Evolutionary conservation across 805 yeast genomes (phyloP), one percentile per base, ranked within the genome.

Genomic region (Zygosaccharomyces siamensis): DNA sequence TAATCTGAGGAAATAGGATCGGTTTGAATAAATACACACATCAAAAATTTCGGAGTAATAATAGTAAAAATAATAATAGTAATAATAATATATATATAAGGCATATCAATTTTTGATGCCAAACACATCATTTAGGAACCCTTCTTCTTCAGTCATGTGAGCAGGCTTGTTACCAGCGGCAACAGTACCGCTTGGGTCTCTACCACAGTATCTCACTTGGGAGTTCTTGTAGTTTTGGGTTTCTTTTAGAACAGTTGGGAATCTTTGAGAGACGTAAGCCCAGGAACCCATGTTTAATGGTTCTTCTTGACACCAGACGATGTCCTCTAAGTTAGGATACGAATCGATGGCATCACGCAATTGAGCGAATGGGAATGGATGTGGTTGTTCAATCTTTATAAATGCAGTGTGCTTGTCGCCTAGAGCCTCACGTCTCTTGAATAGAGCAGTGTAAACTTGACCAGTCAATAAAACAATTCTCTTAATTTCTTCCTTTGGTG

Each of bases 361-460:
- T 75, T 88, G 97, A 48, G 93, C 90, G 73, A 76, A 93, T 72
- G 99, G 99, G 97, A 93, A 93, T 71, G 99, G 99, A 68, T 93
- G 97, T 64, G 90, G 68, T 77, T 93, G 98, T 74, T 93, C 99
- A 61, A 93, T 64, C 73, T 83, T 88, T 63, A 90, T 71, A 70
- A 93, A 76, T 3, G 98, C 97, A 51, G 97, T 89, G 60, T 81
- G 81, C 70, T 80, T 88, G 71, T 87, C 84, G 44, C 76, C 86
- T 52, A 86, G 59, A 23, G 83, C 68, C 49, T 80, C 87, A 75
- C 99, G 92, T 69, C 80, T 86, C 83, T 89, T 92, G 74, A 81
- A 86, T 63, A 93, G 76, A 32, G 96, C 87, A 49, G 97, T 84
- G 78, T 79, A 90, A 43, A 93, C 99, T 79, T 93, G 99, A 68